A percentile compares a stretch with the other conserved stretches of the same genome.
These are phyloP conservation scores for Pilatotrama ljubarskyi DNA, from an alignment of 768 basidiomycete genomes.

Conservation along the genomic window DNA sequence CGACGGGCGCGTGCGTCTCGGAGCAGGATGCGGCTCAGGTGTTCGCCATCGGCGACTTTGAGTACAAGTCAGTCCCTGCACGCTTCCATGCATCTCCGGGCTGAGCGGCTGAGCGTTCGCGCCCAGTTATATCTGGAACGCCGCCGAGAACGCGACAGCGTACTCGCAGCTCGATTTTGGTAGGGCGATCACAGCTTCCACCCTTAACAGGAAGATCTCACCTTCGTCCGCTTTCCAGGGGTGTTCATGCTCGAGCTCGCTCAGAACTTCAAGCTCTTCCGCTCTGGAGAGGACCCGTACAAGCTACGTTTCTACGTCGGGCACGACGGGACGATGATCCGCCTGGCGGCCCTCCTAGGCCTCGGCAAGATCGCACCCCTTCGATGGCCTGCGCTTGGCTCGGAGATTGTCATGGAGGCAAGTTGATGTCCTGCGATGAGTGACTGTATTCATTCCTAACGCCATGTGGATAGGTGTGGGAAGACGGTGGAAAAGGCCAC, in stretches of 20 bases:
- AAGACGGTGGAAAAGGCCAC: slow-evolving; percentile 17
- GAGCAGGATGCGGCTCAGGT: slow-evolving; percentile 39
- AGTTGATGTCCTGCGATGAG: background rate
- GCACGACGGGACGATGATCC: slow-evolving; percentile 49
- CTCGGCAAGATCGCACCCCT: slow-evolving; percentile 35
- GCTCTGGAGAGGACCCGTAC: slow-evolving; percentile 33
- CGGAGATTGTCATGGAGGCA: slow-evolving; percentile 49
- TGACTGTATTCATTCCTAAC: background rate
- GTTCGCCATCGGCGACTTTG: slow-evolving; percentile 40
- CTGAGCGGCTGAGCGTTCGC: background rate
- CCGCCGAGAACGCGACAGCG: slow-evolving; percentile 42
- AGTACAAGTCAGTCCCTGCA: slow-evolving; percentile 35
- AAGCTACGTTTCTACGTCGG: slow-evolving; percentile 46
- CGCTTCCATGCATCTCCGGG: background rate
- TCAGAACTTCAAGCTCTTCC: slow-evolving; percentile 40
- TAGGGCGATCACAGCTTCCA: slow-evolving; percentile 10
- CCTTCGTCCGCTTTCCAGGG: slow-evolving; percentile 29
- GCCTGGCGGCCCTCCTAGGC: slow-evolving; percentile 41
- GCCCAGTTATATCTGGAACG: slow-evolving; percentile 50
- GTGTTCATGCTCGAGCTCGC: slow-evolving; percentile 48
- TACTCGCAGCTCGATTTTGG: slow-evolving; percentile 50
- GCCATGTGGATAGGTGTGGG: slow-evolving; percentile 40
- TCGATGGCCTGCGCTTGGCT: slow-evolving; percentile 50
- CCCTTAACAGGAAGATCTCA: background rate
- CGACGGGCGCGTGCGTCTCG: slow-evolving; percentile 41